Evolutionary conservation across 805 yeast species (phyloP).

Genomic region (Metschnikowia continentalis): DNA sequence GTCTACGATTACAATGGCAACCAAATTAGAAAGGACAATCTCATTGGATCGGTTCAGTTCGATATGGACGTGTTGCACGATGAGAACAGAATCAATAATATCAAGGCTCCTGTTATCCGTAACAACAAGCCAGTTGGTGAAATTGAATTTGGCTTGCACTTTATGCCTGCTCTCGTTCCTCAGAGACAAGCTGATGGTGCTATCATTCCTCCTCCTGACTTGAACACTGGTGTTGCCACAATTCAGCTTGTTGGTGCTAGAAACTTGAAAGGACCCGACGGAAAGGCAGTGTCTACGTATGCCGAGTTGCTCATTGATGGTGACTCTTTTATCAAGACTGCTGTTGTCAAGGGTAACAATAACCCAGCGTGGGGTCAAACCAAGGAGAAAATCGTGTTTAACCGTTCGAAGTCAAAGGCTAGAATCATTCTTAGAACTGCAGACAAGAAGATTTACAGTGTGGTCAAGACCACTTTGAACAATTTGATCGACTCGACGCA

Average conservation of each 20-base stretch:
- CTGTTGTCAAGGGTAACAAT: conserved; percentile 54
- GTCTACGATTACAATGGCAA: conserved; percentile 70
- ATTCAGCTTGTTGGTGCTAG: conserved; percentile 64
- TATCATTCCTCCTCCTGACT: conserved; percentile 79
- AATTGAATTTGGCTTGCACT: conserved; percentile 63
- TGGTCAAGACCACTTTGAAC: conserved; percentile 52
- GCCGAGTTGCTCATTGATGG: conserved; percentile 70
- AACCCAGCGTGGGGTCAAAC: conserved; percentile 63
- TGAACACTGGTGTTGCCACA: conserved; percentile 87
- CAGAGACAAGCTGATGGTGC: conserved; percentile 74
- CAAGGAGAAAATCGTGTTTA: conserved; percentile 64
- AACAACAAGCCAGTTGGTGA: conserved; percentile 84
- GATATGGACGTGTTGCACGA: conserved; percentile 65
- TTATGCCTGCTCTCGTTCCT: conserved; percentile 69
- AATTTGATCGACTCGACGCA: conserved; percentile 74
- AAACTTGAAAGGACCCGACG: conserved; percentile 43
- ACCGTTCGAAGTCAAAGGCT: conserved; percentile 67
- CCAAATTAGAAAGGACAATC: conserved; percentile 65
- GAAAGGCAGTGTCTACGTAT: conserved; percentile 51
- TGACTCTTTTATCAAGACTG: conserved; percentile 54
- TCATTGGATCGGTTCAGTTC: conserved; percentile 70
- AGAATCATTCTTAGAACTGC: conserved; percentile 62
- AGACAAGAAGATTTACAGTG: conserved; percentile 53
- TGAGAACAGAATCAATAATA: conserved; percentile 45
- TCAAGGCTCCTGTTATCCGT: conserved; percentile 59